Base-by-base conservation (phyloP, 2,329 filamentous ascomycete species). In the Fusarium metavorans region DNA sequence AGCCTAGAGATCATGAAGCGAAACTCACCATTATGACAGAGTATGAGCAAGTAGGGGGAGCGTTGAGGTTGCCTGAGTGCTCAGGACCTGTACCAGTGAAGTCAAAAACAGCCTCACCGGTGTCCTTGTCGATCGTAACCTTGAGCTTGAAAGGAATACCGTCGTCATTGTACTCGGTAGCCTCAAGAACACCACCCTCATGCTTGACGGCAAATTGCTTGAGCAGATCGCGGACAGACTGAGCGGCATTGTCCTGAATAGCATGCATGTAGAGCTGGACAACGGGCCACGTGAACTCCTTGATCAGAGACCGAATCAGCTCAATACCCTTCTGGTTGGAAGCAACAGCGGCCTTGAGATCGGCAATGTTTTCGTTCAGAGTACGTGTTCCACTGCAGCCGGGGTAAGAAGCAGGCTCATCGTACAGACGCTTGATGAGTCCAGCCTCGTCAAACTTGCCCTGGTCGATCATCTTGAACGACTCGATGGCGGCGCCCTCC, bases 301-400 rank as follows among this genome's bases (percentile, higher is more conserved):
- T 88, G 74, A 97, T 95, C 2, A 97, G 85, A 0, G 89, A 87
- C 59, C 89, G 89, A 74, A 97, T 97, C 25, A 95, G 84, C 58
- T 90, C 90, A 73, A 97, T 97, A 7, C 94, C 94, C 74, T 95
- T 95, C 73, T 95, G 92, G 79, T 97, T 97, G 4, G 94, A 93
- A 0, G 94, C 94, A 3, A 97, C 92, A 78, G 96, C 94, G 0
- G 95, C 95, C 82, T 96, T 95, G 23, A 97, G 86, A 79, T 97
- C 95, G 54, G 95, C 95, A 71, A 97, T 87, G 78, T 97, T 97
- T 81, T 97, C 95, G 7, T 89, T 91, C 0, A 97, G 85, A 78
- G 93, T 95, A 23, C 94, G 86, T 2, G 82, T 80, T 0, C 94
- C 94, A 0, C 90, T 91, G 37, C 78, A 80, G 2, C 79, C 77